phyloP scores from a whole-genome alignment of 495 filamentous ascomycete species.

The Cairneyella variabilis region DNA sequence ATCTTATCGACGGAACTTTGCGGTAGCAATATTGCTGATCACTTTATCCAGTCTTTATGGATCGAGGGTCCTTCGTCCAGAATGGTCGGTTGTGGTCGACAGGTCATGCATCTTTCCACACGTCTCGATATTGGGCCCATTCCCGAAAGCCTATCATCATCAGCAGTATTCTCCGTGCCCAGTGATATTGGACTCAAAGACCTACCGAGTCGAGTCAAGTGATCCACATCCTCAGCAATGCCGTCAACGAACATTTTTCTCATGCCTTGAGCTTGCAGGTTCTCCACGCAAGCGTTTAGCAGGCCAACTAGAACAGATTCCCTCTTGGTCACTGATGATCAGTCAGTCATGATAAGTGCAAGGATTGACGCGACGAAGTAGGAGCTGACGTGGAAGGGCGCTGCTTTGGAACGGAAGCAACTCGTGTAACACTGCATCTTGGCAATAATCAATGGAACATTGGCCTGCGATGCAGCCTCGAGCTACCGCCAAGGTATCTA shows the following conservation, averaged over 20 bases:
- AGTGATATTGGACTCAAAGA: background rate
- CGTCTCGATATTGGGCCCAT: constrained; percentile 39
- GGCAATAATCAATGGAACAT: no score
- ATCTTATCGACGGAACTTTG: no score
- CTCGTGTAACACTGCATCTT: no score
- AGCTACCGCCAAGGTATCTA: no score
- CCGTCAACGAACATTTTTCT: constrained; percentile 26
- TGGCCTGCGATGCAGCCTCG: no score
- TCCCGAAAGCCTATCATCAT: constrained; percentile 32
- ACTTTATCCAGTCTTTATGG: no score
- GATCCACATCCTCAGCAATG: constrained; percentile 2
- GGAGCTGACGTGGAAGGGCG: background rate
- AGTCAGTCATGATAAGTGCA: background rate
- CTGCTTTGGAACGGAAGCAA: no score
- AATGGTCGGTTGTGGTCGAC: no score
- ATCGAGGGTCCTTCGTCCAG: no score
- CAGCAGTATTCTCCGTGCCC: constrained; percentile 3
- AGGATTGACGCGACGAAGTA: constrained; percentile 12
- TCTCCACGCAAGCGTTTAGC: constrained; percentile 25
- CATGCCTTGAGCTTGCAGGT: constrained; percentile 34
- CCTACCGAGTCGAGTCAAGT: constrained; percentile 17
- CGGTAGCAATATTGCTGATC: no score
- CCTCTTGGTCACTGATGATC: constrained; percentile 6
- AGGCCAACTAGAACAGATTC: constrained; percentile 7
- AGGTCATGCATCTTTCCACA: constrained; percentile 31